Percentiles rank a stretch among this genome's conserved stretches.
Evolutionary conservation across 1,284 basidiomycete species (phyloP).

Genomic region (Marasmius sp.): DNA sequence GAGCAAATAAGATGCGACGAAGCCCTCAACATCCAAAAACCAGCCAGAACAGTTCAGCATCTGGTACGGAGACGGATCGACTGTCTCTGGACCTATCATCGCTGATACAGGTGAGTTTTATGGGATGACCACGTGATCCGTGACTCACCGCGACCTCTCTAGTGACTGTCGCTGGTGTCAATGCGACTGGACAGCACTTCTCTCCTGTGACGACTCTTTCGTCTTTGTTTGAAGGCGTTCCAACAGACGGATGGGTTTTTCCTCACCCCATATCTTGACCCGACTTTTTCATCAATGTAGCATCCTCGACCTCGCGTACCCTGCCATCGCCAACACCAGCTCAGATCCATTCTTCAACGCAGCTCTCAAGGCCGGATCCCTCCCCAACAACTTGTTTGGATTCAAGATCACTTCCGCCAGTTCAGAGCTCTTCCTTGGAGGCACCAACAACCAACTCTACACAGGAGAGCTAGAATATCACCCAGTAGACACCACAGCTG

Average conservation of each 20-base stretch:
- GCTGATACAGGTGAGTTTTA: conserved; percentile 34
- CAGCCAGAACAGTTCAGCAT: conserved; percentile 39
- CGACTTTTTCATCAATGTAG: not conserved
- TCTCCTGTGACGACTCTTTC: conserved; percentile 19
- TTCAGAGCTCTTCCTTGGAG: conserved; percentile 17
- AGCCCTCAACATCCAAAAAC: conserved; percentile 36
- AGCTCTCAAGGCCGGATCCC: not conserved
- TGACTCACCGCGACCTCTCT: not conserved
- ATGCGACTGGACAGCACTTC: conserved; percentile 27
- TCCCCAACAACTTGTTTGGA: conserved; percentile 6
- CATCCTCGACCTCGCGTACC: conserved; percentile 16
- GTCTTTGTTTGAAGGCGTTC: conserved; percentile 19
- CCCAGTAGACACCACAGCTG: conserved; percentile 5
- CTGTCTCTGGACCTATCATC: conserved; percentile 49
- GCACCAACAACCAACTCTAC: conserved; percentile 9
- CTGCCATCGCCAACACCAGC: conserved; percentile 11
- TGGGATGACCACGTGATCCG: no score
- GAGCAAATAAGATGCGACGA: conserved; percentile 29
- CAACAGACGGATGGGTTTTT: conserved; percentile 13
- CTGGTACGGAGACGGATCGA: conserved; percentile 56
- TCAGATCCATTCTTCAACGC: conserved; percentile 15
- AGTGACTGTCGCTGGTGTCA: conserved; percentile 32
- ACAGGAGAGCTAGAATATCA: conserved; percentile 9
- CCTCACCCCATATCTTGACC: no score
- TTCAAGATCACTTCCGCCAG: conserved; percentile 11